Conservation (phyloP, 495 filamentous ascomycete species). For the Penicillium mononematosum region DNA sequence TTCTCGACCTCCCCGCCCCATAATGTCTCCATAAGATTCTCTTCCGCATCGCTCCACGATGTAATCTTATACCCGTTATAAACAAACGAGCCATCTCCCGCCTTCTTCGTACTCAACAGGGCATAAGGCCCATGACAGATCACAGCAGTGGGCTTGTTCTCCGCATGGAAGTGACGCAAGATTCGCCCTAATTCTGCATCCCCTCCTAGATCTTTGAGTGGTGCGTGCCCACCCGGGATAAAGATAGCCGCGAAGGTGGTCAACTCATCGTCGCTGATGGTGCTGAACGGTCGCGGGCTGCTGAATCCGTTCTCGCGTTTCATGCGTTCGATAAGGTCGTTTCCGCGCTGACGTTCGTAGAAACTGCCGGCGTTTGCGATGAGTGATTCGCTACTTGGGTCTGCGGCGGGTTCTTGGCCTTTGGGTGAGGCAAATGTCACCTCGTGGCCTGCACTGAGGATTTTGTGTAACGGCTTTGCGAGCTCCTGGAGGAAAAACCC, state of each 20-base stretch:
- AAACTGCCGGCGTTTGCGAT: slow-evolving; percentile 41
- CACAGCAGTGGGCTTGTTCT: slow-evolving; percentile 37
- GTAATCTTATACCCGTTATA: slow-evolving; percentile 38
- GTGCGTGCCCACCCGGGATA: slow-evolving; percentile 45
- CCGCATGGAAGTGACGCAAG: slow-evolving; percentile 34
- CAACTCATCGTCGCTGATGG: slow-evolving; percentile 34
- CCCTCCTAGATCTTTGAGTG: slow-evolving; percentile 37
- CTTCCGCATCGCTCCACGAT: slow-evolving; percentile 34
- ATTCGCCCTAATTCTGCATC: slow-evolving; percentile 41
- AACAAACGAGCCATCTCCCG: slow-evolving; percentile 33
- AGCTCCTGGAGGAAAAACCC: slow-evolving; percentile 49
- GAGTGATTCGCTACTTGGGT: slow-evolving; percentile 38
- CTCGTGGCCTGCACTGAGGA: slow-evolving; percentile 39
- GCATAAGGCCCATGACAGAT: slow-evolving; percentile 48
- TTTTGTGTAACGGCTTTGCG: slow-evolving; percentile 37
- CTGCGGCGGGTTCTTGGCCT: slow-evolving; percentile 34
- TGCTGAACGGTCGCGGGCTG: slow-evolving; percentile 25
- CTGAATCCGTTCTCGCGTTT: slow-evolving; percentile 39
- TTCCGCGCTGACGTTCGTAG: slow-evolving; percentile 40
- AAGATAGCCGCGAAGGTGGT: slow-evolving; percentile 36
- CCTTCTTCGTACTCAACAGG: slow-evolving; percentile 35
- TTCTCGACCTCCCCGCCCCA: slow-evolving; percentile 34
- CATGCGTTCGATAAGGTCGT: slow-evolving; percentile 39
- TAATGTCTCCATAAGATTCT: slow-evolving; percentile 33
- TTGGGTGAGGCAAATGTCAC: slow-evolving; percentile 41